Evolutionary conservation across 1,284 basidiomycete species (phyloP).

Genomic region (Anthracocystis walkeri): DNA sequence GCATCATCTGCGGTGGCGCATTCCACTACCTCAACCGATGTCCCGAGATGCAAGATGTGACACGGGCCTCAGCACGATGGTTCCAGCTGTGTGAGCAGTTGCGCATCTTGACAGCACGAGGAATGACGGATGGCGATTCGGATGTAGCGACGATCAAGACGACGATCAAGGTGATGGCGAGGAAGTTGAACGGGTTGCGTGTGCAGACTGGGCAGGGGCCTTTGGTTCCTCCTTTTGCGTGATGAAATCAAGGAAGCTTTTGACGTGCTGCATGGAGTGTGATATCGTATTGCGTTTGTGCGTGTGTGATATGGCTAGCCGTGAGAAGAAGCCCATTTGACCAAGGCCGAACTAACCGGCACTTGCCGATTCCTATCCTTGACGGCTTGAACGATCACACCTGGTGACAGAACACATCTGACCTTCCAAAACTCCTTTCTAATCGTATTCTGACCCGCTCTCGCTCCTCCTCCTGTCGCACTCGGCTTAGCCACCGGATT

Average conservation of each 20-base stretch:
- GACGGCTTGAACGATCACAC: slow-evolving; percentile 20
- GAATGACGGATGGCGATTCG: slow-evolving; percentile 23
- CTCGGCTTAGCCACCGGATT: slow-evolving; percentile 36
- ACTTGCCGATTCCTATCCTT: slow-evolving; percentile 31
- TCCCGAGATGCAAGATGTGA: slow-evolving; percentile 37
- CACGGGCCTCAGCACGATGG: slow-evolving; percentile 29
- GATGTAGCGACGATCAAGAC: slow-evolving; percentile 40
- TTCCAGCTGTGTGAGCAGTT: slow-evolving; percentile 38
- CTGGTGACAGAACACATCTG: slow-evolving; percentile 20
- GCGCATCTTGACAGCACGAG: slow-evolving; percentile 26
- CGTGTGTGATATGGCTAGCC: slow-evolving; percentile 16
- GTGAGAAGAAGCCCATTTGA: slow-evolving; percentile 46
- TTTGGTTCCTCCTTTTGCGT: slow-evolving; percentile 30
- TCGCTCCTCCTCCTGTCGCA: neutral
- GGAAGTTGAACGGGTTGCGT: slow-evolving; percentile 26
- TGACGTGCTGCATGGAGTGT: neutral
- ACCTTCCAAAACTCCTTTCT: slow-evolving; percentile 50
- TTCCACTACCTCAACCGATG: slow-evolving; percentile 49
- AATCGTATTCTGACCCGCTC: slow-evolving; percentile 35
- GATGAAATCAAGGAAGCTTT: neutral
- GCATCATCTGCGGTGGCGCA: slow-evolving; percentile 43
- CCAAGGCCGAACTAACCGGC: slow-evolving; percentile 24
- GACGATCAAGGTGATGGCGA: slow-evolving; percentile 45
- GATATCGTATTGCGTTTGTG: neutral
- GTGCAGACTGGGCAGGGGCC: slow-evolving; percentile 15